phyloP scores from a whole-genome alignment of 306 rosid species.

The Prunus mira region DNA sequence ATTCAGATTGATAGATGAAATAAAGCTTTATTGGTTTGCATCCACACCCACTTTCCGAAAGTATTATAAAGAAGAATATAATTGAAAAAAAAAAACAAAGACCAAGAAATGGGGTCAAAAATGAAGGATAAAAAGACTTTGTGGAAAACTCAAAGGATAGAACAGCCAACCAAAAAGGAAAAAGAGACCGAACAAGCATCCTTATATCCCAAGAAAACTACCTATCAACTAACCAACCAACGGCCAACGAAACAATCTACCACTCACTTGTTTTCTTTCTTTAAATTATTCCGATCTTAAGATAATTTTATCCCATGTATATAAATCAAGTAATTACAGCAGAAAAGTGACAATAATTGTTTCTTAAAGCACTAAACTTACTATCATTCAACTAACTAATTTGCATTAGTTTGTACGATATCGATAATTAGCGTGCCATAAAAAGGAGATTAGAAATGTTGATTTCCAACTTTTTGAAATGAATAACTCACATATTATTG shows the following conservation, averaged over 20 bases:
- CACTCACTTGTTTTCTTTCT: not conserved
- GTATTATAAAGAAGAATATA: conserved; percentile 15
- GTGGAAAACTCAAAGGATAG: conserved; percentile 17
- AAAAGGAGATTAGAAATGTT: not conserved
- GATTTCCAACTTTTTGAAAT: not conserved
- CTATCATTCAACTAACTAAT: not conserved
- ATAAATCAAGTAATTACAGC: not conserved
- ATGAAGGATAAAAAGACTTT: conserved; percentile 32
- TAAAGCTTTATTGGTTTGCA: conserved; percentile 9
- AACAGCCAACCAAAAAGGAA: conserved; percentile 47
- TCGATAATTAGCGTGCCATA: not conserved
- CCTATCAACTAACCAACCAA: conserved; percentile 55
- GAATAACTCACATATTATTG: not conserved
- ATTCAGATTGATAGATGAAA: not conserved
- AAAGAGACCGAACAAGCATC: conserved; percentile 25
- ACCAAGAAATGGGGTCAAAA: conserved; percentile 38
- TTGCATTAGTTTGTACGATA: not conserved
- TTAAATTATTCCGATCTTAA: not conserved
- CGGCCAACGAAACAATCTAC: conserved; percentile 9
- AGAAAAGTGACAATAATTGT: not conserved
- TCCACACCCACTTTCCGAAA: conserved; percentile 41
- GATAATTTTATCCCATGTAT: not conserved
- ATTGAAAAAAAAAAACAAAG: not conserved
- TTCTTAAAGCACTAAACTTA: not conserved
- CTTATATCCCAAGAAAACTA: conserved; percentile 61